These are phyloP conservation scores for Apiospora phragmitis DNA, from an alignment of 2,329 filamentous ascomycete genomes.

Conservation along the genomic window DNA sequence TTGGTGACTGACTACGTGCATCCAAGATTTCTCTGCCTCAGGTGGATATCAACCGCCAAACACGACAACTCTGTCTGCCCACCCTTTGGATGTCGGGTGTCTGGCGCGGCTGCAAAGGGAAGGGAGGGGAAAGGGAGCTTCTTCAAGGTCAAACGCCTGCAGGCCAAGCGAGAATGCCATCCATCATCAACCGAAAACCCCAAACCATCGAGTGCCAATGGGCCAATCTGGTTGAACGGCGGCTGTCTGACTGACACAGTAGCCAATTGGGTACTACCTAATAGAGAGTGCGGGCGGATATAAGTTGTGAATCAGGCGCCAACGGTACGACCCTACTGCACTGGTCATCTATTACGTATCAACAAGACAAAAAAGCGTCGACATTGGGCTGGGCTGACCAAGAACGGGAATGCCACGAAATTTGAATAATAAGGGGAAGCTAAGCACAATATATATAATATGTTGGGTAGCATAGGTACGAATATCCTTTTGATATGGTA, in stretches of 20 bases:
- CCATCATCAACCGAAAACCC: neutral
- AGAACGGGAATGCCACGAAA: neutral
- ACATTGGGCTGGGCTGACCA: neutral
- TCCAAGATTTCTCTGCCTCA: neutral
- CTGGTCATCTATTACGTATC: neutral
- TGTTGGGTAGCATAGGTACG: no score
- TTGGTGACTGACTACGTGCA: neutral
- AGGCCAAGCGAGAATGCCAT: constrained; percentile 1
- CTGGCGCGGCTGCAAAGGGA: neutral
- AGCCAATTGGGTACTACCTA: neutral
- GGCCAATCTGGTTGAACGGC: neutral
- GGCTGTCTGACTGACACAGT: neutral
- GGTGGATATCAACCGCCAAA: neutral
- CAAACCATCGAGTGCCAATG: neutral
- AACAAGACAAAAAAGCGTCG: neutral
- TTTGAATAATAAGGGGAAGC: neutral
- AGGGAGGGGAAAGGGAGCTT: neutral
- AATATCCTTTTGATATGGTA: neutral
- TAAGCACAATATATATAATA: neutral
- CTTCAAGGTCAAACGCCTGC: neutral
- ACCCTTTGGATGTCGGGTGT: neutral
- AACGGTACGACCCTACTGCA: neutral
- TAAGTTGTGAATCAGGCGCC: neutral
- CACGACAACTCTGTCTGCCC: neutral
- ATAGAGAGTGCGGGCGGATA: neutral